Conservation (phyloP, 2,329 filamentous ascomycete species). For the Blumeriella jaapii region DNA sequence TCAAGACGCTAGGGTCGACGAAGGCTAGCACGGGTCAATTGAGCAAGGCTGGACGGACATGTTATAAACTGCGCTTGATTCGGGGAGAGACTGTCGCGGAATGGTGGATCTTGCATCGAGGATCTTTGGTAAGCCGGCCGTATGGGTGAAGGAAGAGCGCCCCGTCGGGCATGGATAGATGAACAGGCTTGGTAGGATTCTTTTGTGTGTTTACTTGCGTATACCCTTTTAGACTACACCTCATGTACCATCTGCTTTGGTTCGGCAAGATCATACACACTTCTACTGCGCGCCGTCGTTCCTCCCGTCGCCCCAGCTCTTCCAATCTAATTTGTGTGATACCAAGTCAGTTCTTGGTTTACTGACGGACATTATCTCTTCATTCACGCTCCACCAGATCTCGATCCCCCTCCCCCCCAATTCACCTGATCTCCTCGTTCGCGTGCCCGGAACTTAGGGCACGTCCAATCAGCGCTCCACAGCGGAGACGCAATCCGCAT, state of each 20-base stretch:
- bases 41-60: background rate
- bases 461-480: no score
- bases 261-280: no score
- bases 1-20: slow-evolving; percentile 18
- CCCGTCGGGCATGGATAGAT: background rate
- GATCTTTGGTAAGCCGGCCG: slow-evolving; percentile 3
- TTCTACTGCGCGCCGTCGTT: no score
- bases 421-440: no score
- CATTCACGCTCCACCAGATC: no score
- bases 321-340: no score
- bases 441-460: no score
- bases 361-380: no score
- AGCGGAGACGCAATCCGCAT: no score
- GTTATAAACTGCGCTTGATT: slow-evolving; percentile 5
- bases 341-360: no score
- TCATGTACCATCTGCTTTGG: background rate
- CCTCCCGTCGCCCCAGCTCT: no score
- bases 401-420: no score
- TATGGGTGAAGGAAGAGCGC: background rate
- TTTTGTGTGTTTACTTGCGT: slow-evolving; percentile 2
- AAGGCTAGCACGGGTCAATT: background rate
- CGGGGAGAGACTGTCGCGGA: slow-evolving; percentile 1
- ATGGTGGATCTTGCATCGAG: slow-evolving; percentile 2
- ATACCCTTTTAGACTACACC: slow-evolving; percentile 6
- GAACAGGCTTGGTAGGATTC: slow-evolving; percentile 2